Evolutionary conservation across 2,329 filamentous ascomycete species (phyloP).

Genomic region (Penicillium sp.): DNA sequence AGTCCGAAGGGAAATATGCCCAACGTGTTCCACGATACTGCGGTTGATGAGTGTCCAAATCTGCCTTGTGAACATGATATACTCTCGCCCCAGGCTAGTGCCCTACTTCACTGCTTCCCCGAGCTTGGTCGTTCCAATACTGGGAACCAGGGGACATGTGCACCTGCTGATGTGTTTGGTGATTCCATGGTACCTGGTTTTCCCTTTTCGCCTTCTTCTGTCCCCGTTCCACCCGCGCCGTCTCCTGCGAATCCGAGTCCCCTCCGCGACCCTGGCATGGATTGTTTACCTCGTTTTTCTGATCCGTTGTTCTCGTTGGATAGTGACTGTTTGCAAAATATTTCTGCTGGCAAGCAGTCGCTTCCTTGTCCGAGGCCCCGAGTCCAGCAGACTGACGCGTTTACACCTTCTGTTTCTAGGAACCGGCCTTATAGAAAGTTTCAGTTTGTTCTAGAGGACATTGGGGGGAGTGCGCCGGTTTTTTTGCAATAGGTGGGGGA

Average conservation of each 20-base stretch:
- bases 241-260: not conserved
- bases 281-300: not conserved
- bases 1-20: not conserved
- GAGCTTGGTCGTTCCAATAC: not conserved
- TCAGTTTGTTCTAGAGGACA: not conserved
- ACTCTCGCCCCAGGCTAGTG: not conserved
- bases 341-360: not conserved
- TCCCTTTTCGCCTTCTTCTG: not conserved
- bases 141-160: not conserved
- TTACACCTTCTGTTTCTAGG: not conserved
- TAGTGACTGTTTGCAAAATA: not conserved
- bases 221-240: not conserved
- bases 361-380: not conserved
- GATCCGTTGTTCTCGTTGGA: not conserved
- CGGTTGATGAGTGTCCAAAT: not conserved
- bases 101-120: not conserved
- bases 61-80: not conserved
- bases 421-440: not conserved
- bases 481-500: not conserved
- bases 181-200: not conserved
- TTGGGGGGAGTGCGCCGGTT: not conserved
- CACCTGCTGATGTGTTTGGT: not conserved
- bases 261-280: not conserved
- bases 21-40: not conserved
- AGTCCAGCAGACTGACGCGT: not conserved